Percentiles rank a stretch among this genome's conserved stretches.
These are phyloP conservation scores for Aspergillus sp. DNA, from an alignment of 2,329 filamentous ascomycete species.

Conservation along the genomic window DNA sequence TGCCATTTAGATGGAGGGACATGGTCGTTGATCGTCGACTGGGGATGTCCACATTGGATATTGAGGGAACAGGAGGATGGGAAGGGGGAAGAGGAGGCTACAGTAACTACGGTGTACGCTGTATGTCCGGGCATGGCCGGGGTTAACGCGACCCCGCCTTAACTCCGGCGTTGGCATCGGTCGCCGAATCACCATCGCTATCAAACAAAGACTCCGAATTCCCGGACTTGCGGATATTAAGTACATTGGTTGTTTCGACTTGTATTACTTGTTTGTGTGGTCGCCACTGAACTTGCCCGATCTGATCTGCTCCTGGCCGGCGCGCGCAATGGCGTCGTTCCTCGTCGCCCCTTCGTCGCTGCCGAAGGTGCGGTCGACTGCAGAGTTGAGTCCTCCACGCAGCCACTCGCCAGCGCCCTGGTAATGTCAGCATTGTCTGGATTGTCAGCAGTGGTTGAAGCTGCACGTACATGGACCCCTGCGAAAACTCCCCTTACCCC, in stretches of 20 bases:
- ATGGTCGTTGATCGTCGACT: background rate
- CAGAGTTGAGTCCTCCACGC: constrained; percentile 38
- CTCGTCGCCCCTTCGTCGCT: constrained; percentile 34
- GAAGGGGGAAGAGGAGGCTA: no score
- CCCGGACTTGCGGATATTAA: no score
- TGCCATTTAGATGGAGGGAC: constrained; percentile 8
- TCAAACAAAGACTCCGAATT: no score
- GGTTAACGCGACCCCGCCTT: no score
- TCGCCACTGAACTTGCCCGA: constrained; percentile 26
- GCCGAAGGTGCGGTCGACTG: constrained; percentile 41
- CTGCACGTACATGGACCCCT: constrained; percentile 33
- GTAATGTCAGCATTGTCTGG: background rate
- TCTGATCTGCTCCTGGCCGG: constrained; percentile 38
- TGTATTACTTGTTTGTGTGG: no score
- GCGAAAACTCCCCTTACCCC: constrained; percentile 30
- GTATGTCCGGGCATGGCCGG: no score
- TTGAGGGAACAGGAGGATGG: no score
- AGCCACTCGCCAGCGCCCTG: constrained; percentile 43
- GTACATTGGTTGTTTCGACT: no score
- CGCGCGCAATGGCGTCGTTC: constrained; percentile 38
- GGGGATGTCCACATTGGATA: no score
- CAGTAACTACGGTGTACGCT: no score
- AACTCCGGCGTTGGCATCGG: no score
- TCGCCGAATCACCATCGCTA: no score
- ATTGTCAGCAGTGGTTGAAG: background rate